Conservation (phyloP, 2,329 filamentous ascomycete genomes). For the Stachybotrys echinatus region DNA sequence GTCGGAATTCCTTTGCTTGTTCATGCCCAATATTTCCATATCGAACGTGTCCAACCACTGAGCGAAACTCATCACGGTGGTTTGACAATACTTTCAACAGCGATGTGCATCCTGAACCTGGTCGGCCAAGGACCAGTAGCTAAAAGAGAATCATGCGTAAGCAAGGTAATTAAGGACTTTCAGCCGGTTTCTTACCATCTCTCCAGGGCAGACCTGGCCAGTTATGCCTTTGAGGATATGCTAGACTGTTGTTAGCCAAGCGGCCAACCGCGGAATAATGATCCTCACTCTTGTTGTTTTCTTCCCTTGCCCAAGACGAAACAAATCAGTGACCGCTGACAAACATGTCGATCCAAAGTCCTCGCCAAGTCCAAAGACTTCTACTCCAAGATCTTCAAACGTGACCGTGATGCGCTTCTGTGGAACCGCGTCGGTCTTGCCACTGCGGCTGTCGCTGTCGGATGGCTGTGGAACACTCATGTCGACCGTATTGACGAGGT, state of each 20-base stretch:
- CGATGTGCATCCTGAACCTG: neutral
- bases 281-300: neutral
- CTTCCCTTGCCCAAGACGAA: neutral
- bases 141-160: neutral
- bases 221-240: neutral
- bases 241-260: neutral
- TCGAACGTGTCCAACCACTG: neutral
- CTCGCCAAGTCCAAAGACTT: neutral
- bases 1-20: neutral
- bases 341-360: slow-evolving; percentile 2
- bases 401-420: neutral
- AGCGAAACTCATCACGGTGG: neutral
- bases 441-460: neutral
- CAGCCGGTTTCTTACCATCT: slow-evolving; percentile 1
- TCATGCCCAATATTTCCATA: neutral
- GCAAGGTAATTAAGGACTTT: neutral
- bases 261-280: neutral
- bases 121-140: slow-evolving; percentile 1
- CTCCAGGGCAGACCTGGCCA: neutral
- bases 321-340: neutral
- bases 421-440: neutral
- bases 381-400: neutral
- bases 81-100: slow-evolving; percentile 1
- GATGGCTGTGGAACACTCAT: neutral
- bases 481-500: neutral